Evolutionary conservation across 2,329 filamentous ascomycete species (phyloP).

Genomic region (Ceratocystis smalleyi): DNA sequence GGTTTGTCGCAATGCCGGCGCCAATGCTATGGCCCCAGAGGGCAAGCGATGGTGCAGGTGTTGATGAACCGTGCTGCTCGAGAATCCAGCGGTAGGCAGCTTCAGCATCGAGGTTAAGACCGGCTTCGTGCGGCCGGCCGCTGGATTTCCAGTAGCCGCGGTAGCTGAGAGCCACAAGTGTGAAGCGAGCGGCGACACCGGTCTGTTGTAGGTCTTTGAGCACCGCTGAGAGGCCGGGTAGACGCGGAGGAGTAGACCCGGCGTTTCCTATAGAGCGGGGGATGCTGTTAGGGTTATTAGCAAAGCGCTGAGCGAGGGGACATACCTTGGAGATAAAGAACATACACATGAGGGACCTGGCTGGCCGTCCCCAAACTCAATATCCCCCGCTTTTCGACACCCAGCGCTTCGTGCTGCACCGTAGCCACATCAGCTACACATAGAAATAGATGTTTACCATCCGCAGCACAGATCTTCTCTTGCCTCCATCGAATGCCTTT

Average conservation of each 20-base stretch:
- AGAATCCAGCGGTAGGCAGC: constrained; percentile 49
- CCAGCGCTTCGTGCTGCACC: neutral
- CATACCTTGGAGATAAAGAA: constrained; percentile 42
- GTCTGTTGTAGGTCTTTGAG: constrained; percentile 31
- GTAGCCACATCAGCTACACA: constrained; percentile 34
- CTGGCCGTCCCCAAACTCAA: constrained; percentile 14
- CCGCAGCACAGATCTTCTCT: constrained; percentile 41
- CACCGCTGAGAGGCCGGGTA: constrained; percentile 40
- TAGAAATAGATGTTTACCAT: constrained; percentile 50
- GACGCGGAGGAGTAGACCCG: constrained; percentile 40
- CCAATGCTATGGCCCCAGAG: constrained; percentile 71
- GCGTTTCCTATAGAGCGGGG: constrained; percentile 35
- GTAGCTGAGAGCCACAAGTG: constrained; percentile 43
- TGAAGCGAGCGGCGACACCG: constrained; percentile 27
- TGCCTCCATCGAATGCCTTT: constrained; percentile 52
- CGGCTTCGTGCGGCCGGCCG: constrained; percentile 53
- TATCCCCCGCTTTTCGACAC: constrained; percentile 5
- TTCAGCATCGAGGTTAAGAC: constrained; percentile 52
- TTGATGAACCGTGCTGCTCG: constrained; percentile 23
- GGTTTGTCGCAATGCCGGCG: constrained; percentile 51
- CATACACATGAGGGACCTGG: constrained; percentile 27
- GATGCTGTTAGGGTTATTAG: neutral
- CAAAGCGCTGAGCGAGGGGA: neutral
- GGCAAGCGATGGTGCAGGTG: constrained; percentile 31
- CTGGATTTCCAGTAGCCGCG: constrained; percentile 66